A percentile compares a stretch with the other conserved stretches of the same genome.
Conservation (phyloP, 768 basidiomycete species). For the Clavaria fumosa region DNA sequence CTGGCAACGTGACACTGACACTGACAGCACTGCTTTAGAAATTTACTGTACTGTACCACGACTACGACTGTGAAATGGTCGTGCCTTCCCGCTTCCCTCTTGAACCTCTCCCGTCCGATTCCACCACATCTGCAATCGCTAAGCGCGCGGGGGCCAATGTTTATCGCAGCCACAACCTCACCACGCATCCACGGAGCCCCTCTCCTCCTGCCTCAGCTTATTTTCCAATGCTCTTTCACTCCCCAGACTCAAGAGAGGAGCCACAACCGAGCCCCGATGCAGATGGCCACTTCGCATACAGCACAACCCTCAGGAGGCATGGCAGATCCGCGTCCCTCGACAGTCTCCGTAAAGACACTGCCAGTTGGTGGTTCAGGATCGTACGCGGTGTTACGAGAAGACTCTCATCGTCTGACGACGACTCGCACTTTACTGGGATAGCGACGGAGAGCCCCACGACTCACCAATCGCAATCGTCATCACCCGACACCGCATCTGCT, state of each 20-base stretch:
- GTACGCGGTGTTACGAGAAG: conserved; percentile 16
- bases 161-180: too few species aligned
- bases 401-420: conserved; percentile 27
- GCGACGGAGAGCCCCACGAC: conserved; percentile 21
- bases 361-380: conserved; percentile 26
- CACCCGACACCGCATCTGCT: conserved; percentile 53
- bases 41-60: too few species aligned
- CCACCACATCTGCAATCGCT: too few species aligned
- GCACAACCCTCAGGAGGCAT: conserved; percentile 63
- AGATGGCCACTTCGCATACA: conserved; percentile 65
- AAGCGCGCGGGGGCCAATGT: too few species aligned
- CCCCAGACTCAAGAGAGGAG: conserved; percentile 30
- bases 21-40: too few species aligned
- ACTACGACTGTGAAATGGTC: too few species aligned
- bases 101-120: too few species aligned
- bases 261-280: conserved; percentile 50
- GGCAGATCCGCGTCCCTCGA: conserved; percentile 33
- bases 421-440: conserved; percentile 16
- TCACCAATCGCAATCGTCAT: too few species aligned
- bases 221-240: conserved; percentile 45
- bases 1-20: too few species aligned
- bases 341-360: conserved; percentile 33
- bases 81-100: too few species aligned
- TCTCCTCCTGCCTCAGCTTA: conserved; percentile 76
- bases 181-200: conserved; percentile 26